Evolutionary conservation across 352 stramenopile genomes (phyloP), one percentile per base, ranked within the genome.

Genomic region (Nothophytophthora sp.): DNA sequence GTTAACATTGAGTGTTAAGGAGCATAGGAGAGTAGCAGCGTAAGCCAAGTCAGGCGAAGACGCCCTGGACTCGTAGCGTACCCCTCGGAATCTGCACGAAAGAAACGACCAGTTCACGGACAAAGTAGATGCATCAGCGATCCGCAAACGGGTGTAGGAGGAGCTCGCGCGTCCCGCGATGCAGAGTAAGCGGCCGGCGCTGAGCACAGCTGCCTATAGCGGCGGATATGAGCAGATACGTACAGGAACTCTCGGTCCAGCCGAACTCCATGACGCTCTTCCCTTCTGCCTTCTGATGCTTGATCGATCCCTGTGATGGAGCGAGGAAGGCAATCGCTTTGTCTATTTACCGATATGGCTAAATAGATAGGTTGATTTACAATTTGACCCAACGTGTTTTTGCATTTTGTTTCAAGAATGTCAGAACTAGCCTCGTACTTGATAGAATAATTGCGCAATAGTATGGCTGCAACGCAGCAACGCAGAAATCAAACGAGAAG

Each of bases 241-340:
- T 76, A 92, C 81, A 92, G 3, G 78, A 88, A 63, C 87, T 87
- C 37, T 90, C 81, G 45, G 59, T 76, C 81, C 81, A 92, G 28
- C 49, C 63, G 6, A 78, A 55, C 38, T 91, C 78, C 81, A 91
- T 91, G 7, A n/a, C n/a, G n/a, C n/a, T n/a, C n/a, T n/a, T n/a
- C n/a, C n/a, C n/a, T n/a, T n/a, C n/a, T n/a, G n/a, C n/a, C n/a
- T n/a, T n/a, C n/a, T n/a, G n/a, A n/a, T n/a, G n/a, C n/a, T n/a
- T n/a, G n/a, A n/a, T n/a, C n/a, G n/a, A n/a, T n/a, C n/a, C n/a
- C n/a, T n/a, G n/a, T n/a, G n/a, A n/a, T n/a, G n/a, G n/a, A n/a
- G n/a, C n/a, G n/a, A n/a, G n/a, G n/a, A n/a, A n/a, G n/a, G n/a
- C n/a, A n/a, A n/a, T n/a, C n/a, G n/a, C n/a, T n/a, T n/a, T n/a